A percentile compares a stretch with the other conserved stretches of the same genome.
These are phyloP conservation scores for Dothistroma pini DNA, from an alignment of 2,329 filamentous ascomycete genomes.

Conservation along the genomic window DNA sequence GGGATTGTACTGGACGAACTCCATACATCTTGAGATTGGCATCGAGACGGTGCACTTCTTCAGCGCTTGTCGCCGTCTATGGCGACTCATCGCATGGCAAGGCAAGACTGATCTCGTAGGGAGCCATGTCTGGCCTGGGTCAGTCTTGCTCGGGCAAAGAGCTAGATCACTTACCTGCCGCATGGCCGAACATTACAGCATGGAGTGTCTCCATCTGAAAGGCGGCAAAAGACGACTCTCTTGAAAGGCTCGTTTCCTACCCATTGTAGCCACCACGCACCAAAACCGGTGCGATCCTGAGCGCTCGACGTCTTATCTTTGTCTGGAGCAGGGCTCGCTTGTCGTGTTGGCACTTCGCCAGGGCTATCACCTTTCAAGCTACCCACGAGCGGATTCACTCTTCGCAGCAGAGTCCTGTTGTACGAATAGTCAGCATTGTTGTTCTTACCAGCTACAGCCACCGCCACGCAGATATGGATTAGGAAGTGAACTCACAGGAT, in stretches of 20 bases:
- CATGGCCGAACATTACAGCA: conserved; percentile 94
- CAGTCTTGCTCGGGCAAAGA: not conserved
- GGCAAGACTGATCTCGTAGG: conserved; percentile 82
- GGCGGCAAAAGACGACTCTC: conserved; percentile 81
- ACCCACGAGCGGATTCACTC: conserved; percentile 83
- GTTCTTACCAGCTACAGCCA: not conserved
- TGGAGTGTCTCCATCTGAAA: conserved; percentile 93
- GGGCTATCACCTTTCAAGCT: conserved; percentile 80
- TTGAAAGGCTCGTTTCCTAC: conserved; percentile 85
- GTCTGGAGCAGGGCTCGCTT: conserved; percentile 7
- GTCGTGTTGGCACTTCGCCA: conserved; percentile 40
- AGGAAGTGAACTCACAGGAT: not conserved
- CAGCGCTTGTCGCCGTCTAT: conserved; percentile 82
- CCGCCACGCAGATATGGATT: not conserved
- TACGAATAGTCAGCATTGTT: not conserved
- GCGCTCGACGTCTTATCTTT: not conserved
- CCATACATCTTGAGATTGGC: conserved; percentile 73
- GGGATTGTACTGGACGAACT: conserved; percentile 76
- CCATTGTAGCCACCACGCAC: conserved; percentile 82
- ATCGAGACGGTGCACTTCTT: conserved; percentile 79
- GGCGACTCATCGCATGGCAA: conserved; percentile 86
- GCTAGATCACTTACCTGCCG: conserved; percentile 34
- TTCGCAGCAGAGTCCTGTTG: conserved; percentile 76
- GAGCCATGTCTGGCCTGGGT: conserved; percentile 71
- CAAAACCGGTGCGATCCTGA: conserved; percentile 2